These are phyloP conservation scores for Ceratobasidium sp. DNA, from an alignment of 1,284 basidiomycete genomes.

Conservation along the genomic window DNA sequence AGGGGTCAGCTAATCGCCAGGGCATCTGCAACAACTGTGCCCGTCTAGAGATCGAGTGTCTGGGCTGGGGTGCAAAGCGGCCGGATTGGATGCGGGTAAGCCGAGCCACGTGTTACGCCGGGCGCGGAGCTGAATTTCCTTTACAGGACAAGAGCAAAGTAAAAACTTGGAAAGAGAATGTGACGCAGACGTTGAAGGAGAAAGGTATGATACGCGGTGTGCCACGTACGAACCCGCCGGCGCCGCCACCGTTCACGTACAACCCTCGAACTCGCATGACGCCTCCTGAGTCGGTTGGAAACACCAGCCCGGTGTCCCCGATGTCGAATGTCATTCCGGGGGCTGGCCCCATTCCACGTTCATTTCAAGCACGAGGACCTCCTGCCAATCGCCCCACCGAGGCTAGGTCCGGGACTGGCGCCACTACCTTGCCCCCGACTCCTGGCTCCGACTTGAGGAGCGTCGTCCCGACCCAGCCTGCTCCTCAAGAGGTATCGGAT, in stretches of 20 bases:
- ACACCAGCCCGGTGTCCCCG: conserved; percentile 19
- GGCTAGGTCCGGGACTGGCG: neutral
- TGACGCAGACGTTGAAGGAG: conserved; percentile 44
- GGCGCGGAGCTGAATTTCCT: neutral
- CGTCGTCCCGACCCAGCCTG: conserved; percentile 19
- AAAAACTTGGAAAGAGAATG: conserved; percentile 42
- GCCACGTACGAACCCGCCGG: conserved; percentile 38
- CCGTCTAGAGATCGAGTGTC: conserved; percentile 81
- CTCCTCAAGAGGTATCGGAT: conserved; percentile 7
- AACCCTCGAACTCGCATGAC: conserved; percentile 7
- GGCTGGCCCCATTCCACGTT: conserved; percentile 14
- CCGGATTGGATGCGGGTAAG: conserved; percentile 33
- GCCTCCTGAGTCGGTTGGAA: neutral
- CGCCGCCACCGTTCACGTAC: conserved; percentile 14
- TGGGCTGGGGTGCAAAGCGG: conserved; percentile 85
- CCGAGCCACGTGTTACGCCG: neutral
- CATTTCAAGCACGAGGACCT: neutral
- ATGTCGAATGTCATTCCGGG: conserved; percentile 22
- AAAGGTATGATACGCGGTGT: conserved; percentile 46
- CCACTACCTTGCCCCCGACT: neutral
- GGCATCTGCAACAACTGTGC: conserved; percentile 78
- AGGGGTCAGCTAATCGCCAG: conserved; percentile 47
- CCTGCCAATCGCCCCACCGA: no score
- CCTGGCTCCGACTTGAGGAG: neutral
- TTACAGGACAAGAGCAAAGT: conserved; percentile 43